Percentiles rank a stretch among this genome's conserved stretches.
These are phyloP conservation scores for Magnolia changhungtana DNA, from an alignment of 164 flowering plant genomes.

Conservation along the genomic window DNA sequence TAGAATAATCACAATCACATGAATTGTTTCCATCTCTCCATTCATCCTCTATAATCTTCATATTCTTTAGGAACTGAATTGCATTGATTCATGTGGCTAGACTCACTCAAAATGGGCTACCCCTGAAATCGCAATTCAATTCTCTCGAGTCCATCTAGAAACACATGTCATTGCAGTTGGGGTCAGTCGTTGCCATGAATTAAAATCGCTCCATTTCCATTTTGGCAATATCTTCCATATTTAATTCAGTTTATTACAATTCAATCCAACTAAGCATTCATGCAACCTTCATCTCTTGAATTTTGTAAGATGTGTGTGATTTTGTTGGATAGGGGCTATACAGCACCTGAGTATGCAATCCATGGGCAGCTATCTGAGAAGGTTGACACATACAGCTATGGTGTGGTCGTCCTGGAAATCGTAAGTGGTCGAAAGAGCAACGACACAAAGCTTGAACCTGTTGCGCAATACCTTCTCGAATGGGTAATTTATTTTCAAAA, in stretches of 20 bases:
- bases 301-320: not conserved
- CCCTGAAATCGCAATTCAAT: too few species aligned
- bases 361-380: slow-evolving; percentile 57
- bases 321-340: slow-evolving; percentile 26
- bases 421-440: slow-evolving; percentile 36
- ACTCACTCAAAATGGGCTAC: too few species aligned
- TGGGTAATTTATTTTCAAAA: slow-evolving; percentile 27
- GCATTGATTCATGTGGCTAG: too few species aligned
- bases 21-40: not conserved
- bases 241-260: not conserved
- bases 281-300: too few species aligned
- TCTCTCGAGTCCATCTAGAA: too few species aligned
- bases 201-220: not conserved
- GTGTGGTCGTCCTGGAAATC: slow-evolving; percentile 57
- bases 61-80: too few species aligned
- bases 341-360: slow-evolving; percentile 64
- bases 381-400: slow-evolving; percentile 56
- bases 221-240: not conserved
- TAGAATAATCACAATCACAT: not conserved
- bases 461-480: slow-evolving; percentile 47
- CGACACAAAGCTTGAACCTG: slow-evolving; percentile 27
- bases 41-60: not conserved
- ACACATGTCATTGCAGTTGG: too few species aligned
- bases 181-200: too few species aligned
- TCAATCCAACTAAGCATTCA: not conserved